phyloP scores from a whole-genome alignment of 768 basidiomycete genomes.

The Collybia mongolica region DNA sequence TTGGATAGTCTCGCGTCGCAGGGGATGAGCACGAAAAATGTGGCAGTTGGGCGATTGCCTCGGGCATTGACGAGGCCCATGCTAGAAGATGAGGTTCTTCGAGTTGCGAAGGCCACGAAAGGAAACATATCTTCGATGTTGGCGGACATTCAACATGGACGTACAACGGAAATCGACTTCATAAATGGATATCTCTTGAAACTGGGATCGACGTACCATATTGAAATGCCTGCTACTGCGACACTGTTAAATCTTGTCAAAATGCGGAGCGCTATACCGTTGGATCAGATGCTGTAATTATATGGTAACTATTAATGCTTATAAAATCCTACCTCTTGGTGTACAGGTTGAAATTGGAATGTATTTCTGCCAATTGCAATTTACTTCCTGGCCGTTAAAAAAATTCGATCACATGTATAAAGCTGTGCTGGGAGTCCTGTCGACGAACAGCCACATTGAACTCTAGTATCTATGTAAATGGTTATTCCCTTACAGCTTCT shows the following conservation, averaged over 20 bases:
- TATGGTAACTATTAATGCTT: neutral
- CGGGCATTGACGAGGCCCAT: constrained; percentile 38
- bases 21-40: constrained; percentile 21
- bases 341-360: too few species aligned
- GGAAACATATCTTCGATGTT: constrained; percentile 83
- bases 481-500: neutral
- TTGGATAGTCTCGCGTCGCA: constrained; percentile 25
- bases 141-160: constrained; percentile 60
- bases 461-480: neutral
- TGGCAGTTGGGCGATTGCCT: constrained; percentile 41
- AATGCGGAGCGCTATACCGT: constrained; percentile 53
- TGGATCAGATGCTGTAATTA: constrained; percentile 42
- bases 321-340: too few species aligned
- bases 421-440: too few species aligned
- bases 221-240: constrained; percentile 58
- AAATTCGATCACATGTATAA: neutral
- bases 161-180: constrained; percentile 73
- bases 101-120: constrained; percentile 56
- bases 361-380: too few species aligned
- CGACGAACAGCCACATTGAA: neutral
- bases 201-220: constrained; percentile 54
- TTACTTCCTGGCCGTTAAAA: too few species aligned
- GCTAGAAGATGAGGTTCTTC: constrained; percentile 56
- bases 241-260: constrained; percentile 59
- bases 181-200: constrained; percentile 79